Evolutionary conservation across 148 eudicot genomes (phyloP).

Genomic region (Fagopyrum homotropicum): DNA sequence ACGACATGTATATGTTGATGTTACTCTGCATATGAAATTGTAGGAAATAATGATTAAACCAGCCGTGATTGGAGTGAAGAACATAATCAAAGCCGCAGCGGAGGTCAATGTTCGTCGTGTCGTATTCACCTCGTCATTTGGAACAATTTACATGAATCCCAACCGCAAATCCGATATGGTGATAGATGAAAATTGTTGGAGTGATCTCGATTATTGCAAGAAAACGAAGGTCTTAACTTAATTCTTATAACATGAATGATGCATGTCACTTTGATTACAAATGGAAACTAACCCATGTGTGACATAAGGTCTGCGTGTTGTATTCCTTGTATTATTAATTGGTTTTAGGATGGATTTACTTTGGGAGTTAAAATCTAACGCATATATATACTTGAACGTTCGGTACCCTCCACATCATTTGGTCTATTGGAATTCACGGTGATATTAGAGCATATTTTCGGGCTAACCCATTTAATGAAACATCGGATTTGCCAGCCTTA

Average conservation of each 20-base stretch:
- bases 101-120: conserved; percentile 82
- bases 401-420: no score
- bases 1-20: neutral
- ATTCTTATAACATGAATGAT: neutral
- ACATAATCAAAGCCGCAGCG: conserved; percentile 73
- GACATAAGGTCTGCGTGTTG: no score
- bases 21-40: neutral
- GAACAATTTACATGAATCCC: conserved; percentile 93
- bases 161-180: conserved; percentile 59
- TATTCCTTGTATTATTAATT: no score
- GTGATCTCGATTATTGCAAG: conserved; percentile 94
- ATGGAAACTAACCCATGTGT: no score
- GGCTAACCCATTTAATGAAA: no score
- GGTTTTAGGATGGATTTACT: no score
- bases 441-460: no score
- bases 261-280: no score
- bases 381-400: no score
- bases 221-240: conserved; percentile 51
- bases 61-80: conserved; percentile 70
- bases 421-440: no score
- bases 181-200: conserved; percentile 90
- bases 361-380: no score
- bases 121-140: conserved; percentile 86
- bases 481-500: no score
- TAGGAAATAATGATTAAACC: conserved; percentile 98